Base-by-base conservation (phyloP, 495 filamentous ascomycete genomes). In the Xylaria acuta region DNA sequence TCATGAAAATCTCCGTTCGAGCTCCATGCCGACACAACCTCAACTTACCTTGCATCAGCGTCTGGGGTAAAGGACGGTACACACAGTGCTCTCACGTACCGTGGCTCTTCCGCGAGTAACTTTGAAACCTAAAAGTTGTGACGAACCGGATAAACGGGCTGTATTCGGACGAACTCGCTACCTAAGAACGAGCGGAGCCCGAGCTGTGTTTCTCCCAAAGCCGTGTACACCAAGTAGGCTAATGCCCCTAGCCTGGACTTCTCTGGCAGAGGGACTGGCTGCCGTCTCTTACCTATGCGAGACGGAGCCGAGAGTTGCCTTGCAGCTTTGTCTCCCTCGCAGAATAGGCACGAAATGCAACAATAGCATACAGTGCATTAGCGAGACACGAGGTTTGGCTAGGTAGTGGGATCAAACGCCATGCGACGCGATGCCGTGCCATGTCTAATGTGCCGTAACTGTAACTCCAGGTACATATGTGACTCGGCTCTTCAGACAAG, bases 361-460 rank as follows among this genome's bases (percentile, higher is more conserved):
- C 58, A 22, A 53, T 47, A 43, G 30, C 54, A 36, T 69, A 38
- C 67, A 70, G 41, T 70, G 68, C 69, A 56, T 71, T 71, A 60
- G 62, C 69, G 60, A 54, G 69, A 56, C 69, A 45, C 60, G 69
- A 64, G 60, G 60, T 58, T 47, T 51, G 51, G 30, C 56, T 53
- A n/a, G n/a, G n/a, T n/a, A n/a, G n/a, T 62, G 53, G 58, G 70
- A 51, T 47, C 40, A 60, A 67, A 72, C 40, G 63, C 70, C 9
- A 64, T 45, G 59, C 45, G 45, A 70, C 56, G 45, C 49, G n/a
- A 71, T 64, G 60, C 40, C 25, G 49, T 63, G 65, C 22, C 30
- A 67, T 64, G 20, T 30, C 49, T 27, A 6, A 56, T 40, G 69
- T 64, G 60, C 47, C 12, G 56, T 47, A 38, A 36, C 40, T 32